Evolutionary conservation across 1,139 yeast genomes (phyloP).

Genomic region (Geotrichum cucujoidarum): DNA sequence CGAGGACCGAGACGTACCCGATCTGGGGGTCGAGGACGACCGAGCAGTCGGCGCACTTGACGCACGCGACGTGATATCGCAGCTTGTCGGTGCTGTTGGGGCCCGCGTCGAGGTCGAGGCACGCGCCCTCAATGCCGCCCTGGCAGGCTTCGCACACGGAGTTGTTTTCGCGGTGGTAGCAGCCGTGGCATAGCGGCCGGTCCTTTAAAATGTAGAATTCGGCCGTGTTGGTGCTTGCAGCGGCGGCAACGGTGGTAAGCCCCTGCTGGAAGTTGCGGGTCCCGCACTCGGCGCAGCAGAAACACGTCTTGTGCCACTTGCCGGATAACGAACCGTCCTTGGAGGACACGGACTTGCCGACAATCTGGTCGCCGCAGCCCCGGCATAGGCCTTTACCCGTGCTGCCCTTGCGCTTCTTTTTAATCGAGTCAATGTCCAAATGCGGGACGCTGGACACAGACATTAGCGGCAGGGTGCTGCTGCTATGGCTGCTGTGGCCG

Average conservation of each 20-base stretch:
- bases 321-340: conserved; percentile 80
- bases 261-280: conserved; percentile 28
- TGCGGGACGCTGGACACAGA: neutral
- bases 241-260: conserved; percentile 25
- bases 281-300: conserved; percentile 61
- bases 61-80: conserved; percentile 36
- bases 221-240: no score
- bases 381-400: conserved; percentile 26
- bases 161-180: conserved; percentile 73
- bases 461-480: no score
- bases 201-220: conserved; percentile 79
- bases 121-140: conserved; percentile 84
- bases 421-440: neutral
- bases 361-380: conserved; percentile 50
- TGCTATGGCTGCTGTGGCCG: neutral
- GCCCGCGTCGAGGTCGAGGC: no score
- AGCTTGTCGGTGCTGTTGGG: conserved; percentile 22
- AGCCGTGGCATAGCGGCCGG: conserved; percentile 71
- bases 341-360: conserved; percentile 63
- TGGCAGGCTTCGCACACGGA: conserved; percentile 70
- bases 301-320: conserved; percentile 90
- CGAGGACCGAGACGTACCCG: conserved; percentile 25
- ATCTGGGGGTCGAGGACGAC: conserved; percentile 6
- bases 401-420: neutral
- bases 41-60: conserved; percentile 34